Evolutionary conservation across 2,329 filamentous ascomycete genomes (phyloP).

Genomic region (Pestalotiopsis sp.): DNA sequence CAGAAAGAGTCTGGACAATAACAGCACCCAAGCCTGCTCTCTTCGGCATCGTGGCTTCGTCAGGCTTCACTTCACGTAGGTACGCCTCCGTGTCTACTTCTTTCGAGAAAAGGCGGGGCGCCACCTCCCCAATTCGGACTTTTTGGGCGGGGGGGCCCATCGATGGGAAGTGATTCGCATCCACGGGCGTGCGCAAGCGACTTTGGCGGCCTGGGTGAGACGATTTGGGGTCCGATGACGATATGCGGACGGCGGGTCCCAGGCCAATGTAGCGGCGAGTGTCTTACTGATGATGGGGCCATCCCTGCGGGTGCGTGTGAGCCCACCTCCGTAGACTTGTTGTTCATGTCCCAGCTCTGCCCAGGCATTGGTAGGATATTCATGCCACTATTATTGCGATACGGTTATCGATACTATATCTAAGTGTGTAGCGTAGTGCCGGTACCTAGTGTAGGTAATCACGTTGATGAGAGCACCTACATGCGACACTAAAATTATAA

Average conservation of each 20-base stretch:
- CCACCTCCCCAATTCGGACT: constrained; percentile 1
- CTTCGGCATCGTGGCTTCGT: neutral
- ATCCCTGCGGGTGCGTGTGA: too few species aligned
- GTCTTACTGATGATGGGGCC: too few species aligned
- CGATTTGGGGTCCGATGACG: constrained; percentile 2
- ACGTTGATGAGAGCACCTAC: neutral
- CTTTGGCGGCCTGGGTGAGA: constrained; percentile 1
- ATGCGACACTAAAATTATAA: neutral
- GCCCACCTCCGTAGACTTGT: too few species aligned
- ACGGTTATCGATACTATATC: neutral
- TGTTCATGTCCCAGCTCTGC: too few species aligned
- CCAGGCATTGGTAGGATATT: too few species aligned
- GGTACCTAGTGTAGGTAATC: neutral
- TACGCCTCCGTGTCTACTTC: neutral
- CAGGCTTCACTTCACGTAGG: neutral
- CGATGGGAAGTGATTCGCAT: neutral
- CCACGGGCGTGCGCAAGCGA: neutral
- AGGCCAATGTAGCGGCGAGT: too few species aligned
- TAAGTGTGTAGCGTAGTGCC: neutral
- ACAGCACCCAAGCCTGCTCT: neutral
- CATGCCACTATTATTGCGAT: neutral
- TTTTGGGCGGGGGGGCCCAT: neutral
- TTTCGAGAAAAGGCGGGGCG: neutral
- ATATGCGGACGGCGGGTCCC: neutral
- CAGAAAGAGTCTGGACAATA: neutral